phyloP scores from a whole-genome alignment of 441 rosid genomes.

The Croton setiger region DNA sequence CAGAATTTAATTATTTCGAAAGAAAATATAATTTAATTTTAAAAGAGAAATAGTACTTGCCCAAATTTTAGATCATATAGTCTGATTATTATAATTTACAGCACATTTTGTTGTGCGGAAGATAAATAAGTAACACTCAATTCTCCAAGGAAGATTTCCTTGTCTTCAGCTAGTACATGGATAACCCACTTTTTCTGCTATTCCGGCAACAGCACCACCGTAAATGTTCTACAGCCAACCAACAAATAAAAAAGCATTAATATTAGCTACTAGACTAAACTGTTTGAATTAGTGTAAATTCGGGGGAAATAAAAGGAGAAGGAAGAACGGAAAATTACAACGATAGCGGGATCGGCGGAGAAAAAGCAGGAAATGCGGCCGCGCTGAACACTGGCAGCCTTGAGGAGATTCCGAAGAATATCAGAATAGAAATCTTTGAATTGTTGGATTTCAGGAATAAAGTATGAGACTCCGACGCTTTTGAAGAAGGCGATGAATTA shows the following conservation, averaged over 20 bases:
- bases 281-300: not conserved
- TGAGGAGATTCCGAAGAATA: conserved; percentile 42
- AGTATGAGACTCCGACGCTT: conserved; percentile 24
- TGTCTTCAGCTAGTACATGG: conserved; percentile 68
- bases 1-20: too few species aligned
- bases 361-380: conserved; percentile 57
- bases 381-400: conserved; percentile 34
- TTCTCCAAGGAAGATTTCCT: conserved; percentile 66
- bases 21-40: too few species aligned
- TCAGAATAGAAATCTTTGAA: conserved; percentile 45
- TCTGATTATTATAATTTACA: not conserved
- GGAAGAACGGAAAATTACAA: conserved; percentile 28
- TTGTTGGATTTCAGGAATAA: conserved; percentile 28
- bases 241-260: not conserved
- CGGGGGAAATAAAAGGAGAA: not conserved
- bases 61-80: too few species aligned
- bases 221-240: conserved; percentile 42
- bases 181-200: conserved; percentile 60
- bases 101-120: conserved; percentile 32
- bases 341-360: conserved; percentile 45
- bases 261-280: not conserved
- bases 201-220: conserved; percentile 68
- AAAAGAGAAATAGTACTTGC: too few species aligned
- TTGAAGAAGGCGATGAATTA: conserved; percentile 29
- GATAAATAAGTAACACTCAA: conserved; percentile 66